Conservation (phyloP, 176 grass and related monocot genomes). For the Oryza longistaminata region DNA sequence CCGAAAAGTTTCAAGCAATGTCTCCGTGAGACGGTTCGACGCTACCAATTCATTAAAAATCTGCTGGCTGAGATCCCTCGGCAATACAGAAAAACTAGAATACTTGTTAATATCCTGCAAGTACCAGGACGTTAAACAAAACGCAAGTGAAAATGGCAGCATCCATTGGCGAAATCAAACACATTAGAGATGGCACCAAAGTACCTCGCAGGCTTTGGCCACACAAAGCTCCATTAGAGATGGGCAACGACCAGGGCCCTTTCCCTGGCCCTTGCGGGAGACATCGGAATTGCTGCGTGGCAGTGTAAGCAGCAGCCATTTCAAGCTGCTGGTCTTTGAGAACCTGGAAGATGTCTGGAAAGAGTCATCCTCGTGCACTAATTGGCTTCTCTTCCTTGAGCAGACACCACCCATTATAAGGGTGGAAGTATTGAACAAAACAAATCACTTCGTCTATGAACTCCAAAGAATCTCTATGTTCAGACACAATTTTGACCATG, state of each 20-base stretch:
- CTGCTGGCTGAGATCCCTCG: conserved; percentile 93
- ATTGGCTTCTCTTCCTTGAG: conserved; percentile 84
- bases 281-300: conserved; percentile 58
- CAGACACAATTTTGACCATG: conserved; percentile 1
- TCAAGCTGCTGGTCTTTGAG: conserved; percentile 79
- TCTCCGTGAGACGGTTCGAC: conserved; percentile 60
- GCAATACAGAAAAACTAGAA: conserved; percentile 67
- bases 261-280: conserved; percentile 40
- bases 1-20: conserved; percentile 57
- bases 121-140: not conserved
- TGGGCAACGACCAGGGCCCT: conserved; percentile 48
- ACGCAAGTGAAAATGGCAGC: not conserved
- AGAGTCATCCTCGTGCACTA: conserved; percentile 57
- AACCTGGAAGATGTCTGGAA: conserved; percentile 52
- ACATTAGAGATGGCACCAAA: not conserved
- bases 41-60: conserved; percentile 80
- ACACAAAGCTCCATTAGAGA: conserved; percentile 88
- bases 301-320: conserved; percentile 76
- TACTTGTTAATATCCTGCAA: conserved; percentile 83
- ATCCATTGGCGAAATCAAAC: conserved; percentile 11
- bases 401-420: conserved; percentile 79
- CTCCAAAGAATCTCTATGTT: not conserved
- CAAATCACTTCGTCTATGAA: conserved; percentile 2
- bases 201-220: conserved; percentile 75
- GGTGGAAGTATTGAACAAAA: not conserved